Base-by-base conservation (phyloP, 1,284 basidiomycete genomes). In the Ganoderma lucidum region DNA sequence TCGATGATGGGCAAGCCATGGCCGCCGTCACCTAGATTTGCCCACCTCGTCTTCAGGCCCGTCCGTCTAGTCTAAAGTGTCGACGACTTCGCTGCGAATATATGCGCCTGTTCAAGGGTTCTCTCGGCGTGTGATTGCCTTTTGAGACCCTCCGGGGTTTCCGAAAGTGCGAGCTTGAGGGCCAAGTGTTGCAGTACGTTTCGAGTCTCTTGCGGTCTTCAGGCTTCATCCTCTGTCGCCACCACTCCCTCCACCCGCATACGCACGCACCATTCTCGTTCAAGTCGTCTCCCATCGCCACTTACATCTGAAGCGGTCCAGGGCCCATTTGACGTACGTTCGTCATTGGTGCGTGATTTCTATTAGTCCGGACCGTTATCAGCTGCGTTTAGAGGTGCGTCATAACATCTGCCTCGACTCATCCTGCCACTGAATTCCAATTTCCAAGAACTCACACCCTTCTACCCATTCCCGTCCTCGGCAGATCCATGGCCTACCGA, bases 401-500 rank as follows among this genome's bases (percentile, higher is more conserved):
- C 63, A 64, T 64, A 51, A 14, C 23, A 35, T 41, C 32, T 32
- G 28, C 23, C 17, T 37, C 39, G 39, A 19, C 68, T 64, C 64
- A 58, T 45, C 42, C 42, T n/a, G 58, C 63, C 19, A 39, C 59
- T 35, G 32, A 55, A 37, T 39, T 55, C 60, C 64, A 45, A 28
- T 55, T 58, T 62, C 55, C 23, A 53, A 55, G 61, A 55, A 30
- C 63, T 19, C 42, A 56, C 41, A 35, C 63, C 45, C 60, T 71
- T 41, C 60, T 48, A 63, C 44, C 62, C 64, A 62, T 70, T 61
- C 66, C 48, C 63, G 70, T 69, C 68, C 63, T 37, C 62, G 60
- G 72, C 67, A 53, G 55, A 71, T 67, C 65, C 67, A 73, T 73
- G 72, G 68, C 72, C 53, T 68, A 69, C 30, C 72, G 70, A 61